Percentiles rank a stretch among this genome's conserved stretches.
phyloP scores from a whole-genome alignment of 768 basidiomycete genomes.

The Lepiota venenata region DNA sequence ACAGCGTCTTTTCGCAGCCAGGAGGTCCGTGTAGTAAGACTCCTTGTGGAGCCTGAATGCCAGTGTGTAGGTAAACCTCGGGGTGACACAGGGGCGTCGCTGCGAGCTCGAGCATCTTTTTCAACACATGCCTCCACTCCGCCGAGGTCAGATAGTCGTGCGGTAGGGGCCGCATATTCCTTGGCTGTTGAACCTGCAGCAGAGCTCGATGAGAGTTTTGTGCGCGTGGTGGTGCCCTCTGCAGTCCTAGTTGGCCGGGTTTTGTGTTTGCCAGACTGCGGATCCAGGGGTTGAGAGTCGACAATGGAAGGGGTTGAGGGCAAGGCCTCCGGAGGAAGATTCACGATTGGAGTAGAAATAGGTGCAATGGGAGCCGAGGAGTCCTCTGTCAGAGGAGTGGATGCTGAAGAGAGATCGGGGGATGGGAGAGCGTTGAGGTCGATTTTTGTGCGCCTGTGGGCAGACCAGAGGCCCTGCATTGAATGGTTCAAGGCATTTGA shows the following conservation, averaged over 20 bases:
- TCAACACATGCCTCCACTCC: constrained; percentile 83
- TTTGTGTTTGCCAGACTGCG: constrained; percentile 31
- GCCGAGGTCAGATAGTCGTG: constrained; percentile 81
- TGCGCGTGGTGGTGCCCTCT: constrained; percentile 58
- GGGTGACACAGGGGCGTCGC: constrained; percentile 99
- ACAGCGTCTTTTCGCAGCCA: constrained; percentile 93
- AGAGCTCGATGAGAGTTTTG: constrained; percentile 36
- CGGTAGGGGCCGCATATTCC: constrained; percentile 68
- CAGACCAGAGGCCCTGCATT: no score
- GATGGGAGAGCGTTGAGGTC: constrained; percentile 56
- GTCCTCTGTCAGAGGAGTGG: constrained; percentile 23
- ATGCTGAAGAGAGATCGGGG: constrained; percentile 22
- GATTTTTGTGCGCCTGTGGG: no score
- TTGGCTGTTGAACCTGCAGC: constrained; percentile 41
- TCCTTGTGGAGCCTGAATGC: no score
- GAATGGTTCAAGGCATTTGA: no score
- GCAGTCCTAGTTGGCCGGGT: constrained; percentile 41
- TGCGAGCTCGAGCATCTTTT: constrained; percentile 94
- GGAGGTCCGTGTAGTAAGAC: no score
- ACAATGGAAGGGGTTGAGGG: constrained; percentile 13
- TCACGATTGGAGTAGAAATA: constrained; percentile 18
- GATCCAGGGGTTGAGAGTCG: constrained; percentile 7
- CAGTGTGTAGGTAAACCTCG: no score
- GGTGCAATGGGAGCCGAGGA: constrained; percentile 17
- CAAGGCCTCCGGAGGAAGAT: no score